Percentiles rank a stretch among this genome's conserved stretches.
Conservation (phyloP, 208 protist species). For the Trypanosoma cruzi region DNA sequence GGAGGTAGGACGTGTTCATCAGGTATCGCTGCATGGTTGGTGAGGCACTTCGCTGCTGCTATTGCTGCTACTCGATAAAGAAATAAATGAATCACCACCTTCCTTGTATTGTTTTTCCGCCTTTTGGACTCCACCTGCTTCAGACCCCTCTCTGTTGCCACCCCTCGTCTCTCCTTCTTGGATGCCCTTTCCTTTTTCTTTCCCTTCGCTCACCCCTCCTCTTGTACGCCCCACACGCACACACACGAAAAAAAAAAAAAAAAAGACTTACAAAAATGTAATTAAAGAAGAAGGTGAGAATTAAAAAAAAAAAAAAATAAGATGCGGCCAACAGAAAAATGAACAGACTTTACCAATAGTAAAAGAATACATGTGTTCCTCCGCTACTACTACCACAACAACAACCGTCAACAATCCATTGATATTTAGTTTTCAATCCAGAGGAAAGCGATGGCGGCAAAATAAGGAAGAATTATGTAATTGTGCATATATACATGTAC, state of each 20-base stretch:
- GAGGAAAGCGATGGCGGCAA: not conserved
- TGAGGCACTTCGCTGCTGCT: not conserved
- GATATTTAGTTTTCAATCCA: too few relatives aligned
- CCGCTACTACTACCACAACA: too few relatives aligned
- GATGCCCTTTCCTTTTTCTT: not conserved
- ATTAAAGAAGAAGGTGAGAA: not conserved
- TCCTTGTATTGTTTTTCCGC: not conserved
- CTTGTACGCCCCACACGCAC: not conserved
- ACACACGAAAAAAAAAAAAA: not conserved
- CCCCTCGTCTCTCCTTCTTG: not conserved
- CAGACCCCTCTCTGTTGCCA: not conserved
- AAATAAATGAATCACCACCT: not conserved
- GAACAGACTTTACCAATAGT: too few relatives aligned
- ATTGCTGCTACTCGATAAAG: not conserved
- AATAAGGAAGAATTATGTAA: not conserved
- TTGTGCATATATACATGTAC: not conserved
- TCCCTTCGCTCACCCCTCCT: not conserved
- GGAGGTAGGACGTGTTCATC: conserved; percentile 93
- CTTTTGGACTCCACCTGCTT: not conserved
- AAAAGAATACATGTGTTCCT: too few relatives aligned
- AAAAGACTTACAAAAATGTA: not conserved
- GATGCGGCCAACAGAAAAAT: not conserved
- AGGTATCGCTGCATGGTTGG: conserved; percentile 88
- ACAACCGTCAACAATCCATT: too few relatives aligned
- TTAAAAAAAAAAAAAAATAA: not conserved